Conservation (phyloP, 495 filamentous ascomycete genomes). For the Cercophora sp. region DNA sequence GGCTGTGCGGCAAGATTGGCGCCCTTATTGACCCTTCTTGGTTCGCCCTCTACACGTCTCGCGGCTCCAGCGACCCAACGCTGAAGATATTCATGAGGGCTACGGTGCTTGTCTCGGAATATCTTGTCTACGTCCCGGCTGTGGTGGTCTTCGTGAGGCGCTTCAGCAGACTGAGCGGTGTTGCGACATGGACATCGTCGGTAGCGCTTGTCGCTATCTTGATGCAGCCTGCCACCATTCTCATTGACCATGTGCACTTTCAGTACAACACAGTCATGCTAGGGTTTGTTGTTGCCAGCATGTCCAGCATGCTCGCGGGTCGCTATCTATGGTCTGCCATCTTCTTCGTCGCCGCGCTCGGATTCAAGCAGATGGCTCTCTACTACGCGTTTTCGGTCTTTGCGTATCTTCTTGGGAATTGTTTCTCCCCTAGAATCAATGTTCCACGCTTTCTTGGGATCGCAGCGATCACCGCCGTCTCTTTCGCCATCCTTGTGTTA, state of each 20-base stretch:
- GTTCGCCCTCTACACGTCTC: conserved; percentile 84
- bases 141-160: conserved; percentile 76
- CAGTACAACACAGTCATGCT: conserved; percentile 99
- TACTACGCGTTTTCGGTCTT: conserved; percentile 95
- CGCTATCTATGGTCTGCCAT: conserved; percentile 81
- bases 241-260: conserved; percentile 97
- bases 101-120: conserved; percentile 85
- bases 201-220: conserved; percentile 85
- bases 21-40: conserved; percentile 71
- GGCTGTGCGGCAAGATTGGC: conserved; percentile 84
- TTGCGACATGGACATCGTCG: conserved; percentile 70
- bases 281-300: conserved; percentile 75
- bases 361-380: conserved; percentile 98
- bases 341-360: conserved; percentile 90
- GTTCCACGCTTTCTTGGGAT: conserved; percentile 69
- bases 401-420: conserved; percentile 82
- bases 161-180: conserved; percentile 65
- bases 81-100: conserved; percentile 95
- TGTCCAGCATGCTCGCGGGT: conserved; percentile 82
- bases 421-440: conserved; percentile 69
- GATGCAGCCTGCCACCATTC: conserved; percentile 85
- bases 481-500: conserved; percentile 70
- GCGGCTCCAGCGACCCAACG: conserved; percentile 69
- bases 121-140: conserved; percentile 81
- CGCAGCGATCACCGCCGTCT: conserved; percentile 62